phyloP scores from a whole-genome alignment of 306 rosid genomes.

The Fragaria vesca region DNA sequence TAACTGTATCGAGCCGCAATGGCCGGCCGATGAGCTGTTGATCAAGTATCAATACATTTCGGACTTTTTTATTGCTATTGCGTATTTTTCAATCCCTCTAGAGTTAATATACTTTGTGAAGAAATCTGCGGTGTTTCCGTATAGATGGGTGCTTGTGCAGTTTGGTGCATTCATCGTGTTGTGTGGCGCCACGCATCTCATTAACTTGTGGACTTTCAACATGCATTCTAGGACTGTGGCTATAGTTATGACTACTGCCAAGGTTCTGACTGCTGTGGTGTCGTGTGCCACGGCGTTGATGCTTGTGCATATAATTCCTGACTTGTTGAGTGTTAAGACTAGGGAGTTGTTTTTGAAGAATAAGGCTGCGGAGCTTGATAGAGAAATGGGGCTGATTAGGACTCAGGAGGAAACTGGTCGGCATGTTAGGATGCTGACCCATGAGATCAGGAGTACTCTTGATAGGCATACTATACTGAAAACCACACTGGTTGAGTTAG shows the following conservation, averaged over 20 bases:
- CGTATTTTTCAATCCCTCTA: slow-evolving; percentile 78
- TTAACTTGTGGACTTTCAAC: slow-evolving; percentile 67
- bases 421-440: slow-evolving; percentile 83
- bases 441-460: slow-evolving; percentile 79
- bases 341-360: slow-evolving; percentile 72
- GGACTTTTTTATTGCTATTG: slow-evolving; percentile 74
- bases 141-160: slow-evolving; percentile 88
- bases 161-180: slow-evolving; percentile 84
- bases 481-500: slow-evolving; percentile 69
- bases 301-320: slow-evolving; percentile 87
- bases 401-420: slow-evolving; percentile 83
- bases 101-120: slow-evolving; percentile 80
- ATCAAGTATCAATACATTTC: slow-evolving; percentile 78
- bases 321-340: slow-evolving; percentile 74
- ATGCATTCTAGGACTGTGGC: slow-evolving; percentile 69
- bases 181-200: slow-evolving; percentile 84
- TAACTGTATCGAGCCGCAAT: slow-evolving; percentile 74
- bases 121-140: slow-evolving; percentile 80
- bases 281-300: slow-evolving; percentile 78
- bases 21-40: slow-evolving; percentile 65
- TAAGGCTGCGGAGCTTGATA: slow-evolving; percentile 83
- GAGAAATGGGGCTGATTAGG: slow-evolving; percentile 80
- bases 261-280: slow-evolving; percentile 73
- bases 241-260: slow-evolving; percentile 62
- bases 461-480: slow-evolving; percentile 75